Conservation (phyloP, 2,329 filamentous ascomycete species). For the Ustilaginoidea virens region DNA sequence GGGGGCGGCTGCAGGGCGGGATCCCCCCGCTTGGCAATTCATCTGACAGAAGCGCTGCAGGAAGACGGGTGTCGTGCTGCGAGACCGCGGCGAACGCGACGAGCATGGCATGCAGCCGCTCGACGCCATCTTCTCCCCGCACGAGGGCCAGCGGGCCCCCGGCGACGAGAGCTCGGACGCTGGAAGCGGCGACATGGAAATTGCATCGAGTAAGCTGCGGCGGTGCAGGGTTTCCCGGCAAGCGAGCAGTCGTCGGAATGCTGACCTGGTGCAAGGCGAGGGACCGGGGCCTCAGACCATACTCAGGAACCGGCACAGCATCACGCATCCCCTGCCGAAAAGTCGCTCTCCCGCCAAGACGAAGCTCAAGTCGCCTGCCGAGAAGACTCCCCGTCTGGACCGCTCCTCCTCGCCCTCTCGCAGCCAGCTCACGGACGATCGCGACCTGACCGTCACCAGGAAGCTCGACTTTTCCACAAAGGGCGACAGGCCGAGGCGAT, state of each 20-base stretch:
- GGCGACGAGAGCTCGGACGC: constrained; percentile 12
- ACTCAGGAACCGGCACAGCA: constrained; percentile 34
- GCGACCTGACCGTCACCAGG: constrained; percentile 30
- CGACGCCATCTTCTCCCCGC: constrained; percentile 79
- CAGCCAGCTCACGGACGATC: constrained; percentile 18
- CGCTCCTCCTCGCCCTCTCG: constrained; percentile 34
- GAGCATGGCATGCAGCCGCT: constrained; percentile 85
- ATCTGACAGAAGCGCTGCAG: constrained; percentile 29
- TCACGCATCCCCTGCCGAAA: constrained; percentile 30
- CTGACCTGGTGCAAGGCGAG: constrained; percentile 21
- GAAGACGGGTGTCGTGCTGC: constrained; percentile 75
- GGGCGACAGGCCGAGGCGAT: constrained; percentile 4
- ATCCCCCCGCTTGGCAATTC: no score
- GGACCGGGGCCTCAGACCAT: constrained; percentile 38
- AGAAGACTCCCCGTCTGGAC: constrained; percentile 41
- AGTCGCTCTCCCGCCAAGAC: constrained; percentile 49
- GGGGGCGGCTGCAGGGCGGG: no score
- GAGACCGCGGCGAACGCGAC: constrained; percentile 67
- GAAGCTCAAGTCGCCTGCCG: constrained; percentile 42
- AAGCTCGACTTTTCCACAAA: constrained; percentile 34
- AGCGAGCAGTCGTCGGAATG: no score
- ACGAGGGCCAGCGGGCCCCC: constrained; percentile 34
- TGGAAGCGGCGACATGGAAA: constrained; percentile 34
- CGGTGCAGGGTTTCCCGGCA: neutral
- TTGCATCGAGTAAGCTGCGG: constrained; percentile 28